Base-by-base conservation (phyloP, 495 filamentous ascomycete genomes). In the Hypoxylon fuscum region DNA sequence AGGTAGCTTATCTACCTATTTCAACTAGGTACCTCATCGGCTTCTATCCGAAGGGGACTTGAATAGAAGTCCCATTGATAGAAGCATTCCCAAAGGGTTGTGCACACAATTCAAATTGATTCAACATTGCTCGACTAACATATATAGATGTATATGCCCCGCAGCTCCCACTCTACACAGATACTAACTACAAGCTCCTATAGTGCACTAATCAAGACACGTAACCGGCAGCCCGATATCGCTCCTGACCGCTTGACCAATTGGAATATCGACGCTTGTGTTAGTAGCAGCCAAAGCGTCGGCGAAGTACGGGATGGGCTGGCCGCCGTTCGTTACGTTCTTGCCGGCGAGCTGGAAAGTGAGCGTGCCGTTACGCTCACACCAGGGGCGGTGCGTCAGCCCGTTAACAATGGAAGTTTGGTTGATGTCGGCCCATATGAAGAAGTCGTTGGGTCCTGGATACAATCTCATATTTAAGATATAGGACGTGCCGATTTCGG, bases 231-330 rank as follows among this genome's bases (percentile, higher is more conserved):
- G 3, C 11, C 55, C 55, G 12, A 59, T 22, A 45, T 59, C 47
- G 42, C 23, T n/a, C 52, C 47, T 21, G 9, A 55, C 46, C 2
- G 66, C 66, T 7, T 65, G 46, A 21, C 72, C 68, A 14, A 81
- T 68, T 37, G 74, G 63, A 46, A 80, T 72, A 5, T 68, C 42
- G 40, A 77, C 51, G 22, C 72, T 77, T 68, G 71, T 66, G 49
- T 76, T 76, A 44, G 23, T 43, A 27, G 68, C 53, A 14, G 58
- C 72, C 5, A 80, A 68, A 29, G 76, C 73, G 18, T 79, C 68
- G 51, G 83, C 80, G 64, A 85, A 89, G 72, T 92, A 92, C 21
- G 78, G 66, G 51, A 91, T 71, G 25, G 79, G 71, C 73, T 87
- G 68, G 54, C 86, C 88, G 49, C 85, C 64, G 68, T 85, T 86